Evolutionary conservation across 1,284 basidiomycete genomes (phyloP).

Genomic region (Crucibulum parvulum): DNA sequence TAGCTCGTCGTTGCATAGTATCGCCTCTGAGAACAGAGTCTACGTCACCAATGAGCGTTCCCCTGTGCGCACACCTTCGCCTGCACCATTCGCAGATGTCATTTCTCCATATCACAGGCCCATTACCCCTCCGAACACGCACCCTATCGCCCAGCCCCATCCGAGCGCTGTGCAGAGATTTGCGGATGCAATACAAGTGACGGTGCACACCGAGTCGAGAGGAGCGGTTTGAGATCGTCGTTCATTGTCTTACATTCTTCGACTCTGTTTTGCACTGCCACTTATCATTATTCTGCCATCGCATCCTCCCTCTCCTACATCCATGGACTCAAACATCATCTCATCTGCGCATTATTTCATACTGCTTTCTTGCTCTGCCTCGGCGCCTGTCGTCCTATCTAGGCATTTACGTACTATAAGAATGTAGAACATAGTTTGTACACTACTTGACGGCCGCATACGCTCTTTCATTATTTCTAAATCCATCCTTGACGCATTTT

Average conservation of each 20-base stretch:
- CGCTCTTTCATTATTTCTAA: too few species aligned
- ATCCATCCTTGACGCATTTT: too few species aligned
- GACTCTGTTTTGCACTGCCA: background rate
- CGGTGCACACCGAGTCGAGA: slow-evolving; percentile 20
- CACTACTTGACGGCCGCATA: too few species aligned
- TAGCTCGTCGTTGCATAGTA: background rate
- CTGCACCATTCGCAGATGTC: slow-evolving; percentile 5
- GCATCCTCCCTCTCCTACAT: background rate
- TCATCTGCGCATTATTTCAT: too few species aligned
- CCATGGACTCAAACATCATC: too few species aligned
- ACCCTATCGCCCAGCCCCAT: slow-evolving; percentile 6
- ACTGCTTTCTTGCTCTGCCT: too few species aligned
- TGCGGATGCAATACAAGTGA: slow-evolving; percentile 16
- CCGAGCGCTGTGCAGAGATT: background rate
- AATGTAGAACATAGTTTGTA: too few species aligned
- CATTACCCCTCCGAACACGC: slow-evolving; percentile 7
- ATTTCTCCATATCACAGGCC: slow-evolving; percentile 8
- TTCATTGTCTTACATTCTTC: background rate
- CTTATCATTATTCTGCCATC: background rate
- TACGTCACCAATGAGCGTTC: background rate
- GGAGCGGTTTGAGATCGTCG: background rate
- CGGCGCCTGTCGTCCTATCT: too few species aligned
- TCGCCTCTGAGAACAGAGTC: background rate
- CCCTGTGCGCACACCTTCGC: slow-evolving; percentile 1
- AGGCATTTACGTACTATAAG: too few species aligned